Conservation (phyloP, 1,284 basidiomycete genomes). For the Sutorius eximius region DNA sequence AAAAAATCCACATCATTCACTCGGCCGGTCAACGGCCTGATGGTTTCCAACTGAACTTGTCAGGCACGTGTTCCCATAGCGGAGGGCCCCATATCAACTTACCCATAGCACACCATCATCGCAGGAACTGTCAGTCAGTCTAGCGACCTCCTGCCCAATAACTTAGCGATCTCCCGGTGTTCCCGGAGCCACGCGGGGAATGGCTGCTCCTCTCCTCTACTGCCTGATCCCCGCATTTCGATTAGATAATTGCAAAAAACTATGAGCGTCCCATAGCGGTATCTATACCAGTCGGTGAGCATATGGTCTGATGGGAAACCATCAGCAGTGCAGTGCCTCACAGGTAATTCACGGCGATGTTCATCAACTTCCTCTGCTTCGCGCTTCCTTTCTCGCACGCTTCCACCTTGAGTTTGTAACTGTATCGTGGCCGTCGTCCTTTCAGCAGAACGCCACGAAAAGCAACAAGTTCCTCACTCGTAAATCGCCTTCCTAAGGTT, state of each 20-base stretch:
- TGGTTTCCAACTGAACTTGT: background rate
- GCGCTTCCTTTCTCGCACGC: slow-evolving; percentile 76
- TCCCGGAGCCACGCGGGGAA: slow-evolving; percentile 86
- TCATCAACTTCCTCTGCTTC: slow-evolving; percentile 74
- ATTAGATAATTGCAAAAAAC: slow-evolving; percentile 96
- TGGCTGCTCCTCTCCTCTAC: slow-evolving; percentile 44
- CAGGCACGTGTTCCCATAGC: slow-evolving; percentile 7
- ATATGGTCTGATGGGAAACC: slow-evolving; percentile 1
- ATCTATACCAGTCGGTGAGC: slow-evolving; percentile 40
- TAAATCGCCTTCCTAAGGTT: slow-evolving; percentile 92
- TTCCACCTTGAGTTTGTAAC: slow-evolving; percentile 89
- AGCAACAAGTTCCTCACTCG: slow-evolving; percentile 54
- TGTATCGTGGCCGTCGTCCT: slow-evolving; percentile 32
- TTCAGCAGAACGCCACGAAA: slow-evolving; percentile 1
- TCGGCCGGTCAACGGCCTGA: background rate
- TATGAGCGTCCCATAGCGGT: slow-evolving; percentile 90
- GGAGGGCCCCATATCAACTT: background rate
- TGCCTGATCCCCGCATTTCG: slow-evolving; percentile 58
- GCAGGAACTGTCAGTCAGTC: slow-evolving; percentile 46
- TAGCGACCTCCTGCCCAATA: slow-evolving; percentile 72
- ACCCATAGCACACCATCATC: background rate
- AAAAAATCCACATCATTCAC: background rate
- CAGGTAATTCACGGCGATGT: slow-evolving; percentile 84
- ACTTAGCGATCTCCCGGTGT: slow-evolving; percentile 80
- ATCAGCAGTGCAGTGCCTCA: slow-evolving; percentile 39